These are phyloP conservation scores for Calendula officinalis DNA, from an alignment of 129 eudicot genomes.

Conservation along the genomic window DNA sequence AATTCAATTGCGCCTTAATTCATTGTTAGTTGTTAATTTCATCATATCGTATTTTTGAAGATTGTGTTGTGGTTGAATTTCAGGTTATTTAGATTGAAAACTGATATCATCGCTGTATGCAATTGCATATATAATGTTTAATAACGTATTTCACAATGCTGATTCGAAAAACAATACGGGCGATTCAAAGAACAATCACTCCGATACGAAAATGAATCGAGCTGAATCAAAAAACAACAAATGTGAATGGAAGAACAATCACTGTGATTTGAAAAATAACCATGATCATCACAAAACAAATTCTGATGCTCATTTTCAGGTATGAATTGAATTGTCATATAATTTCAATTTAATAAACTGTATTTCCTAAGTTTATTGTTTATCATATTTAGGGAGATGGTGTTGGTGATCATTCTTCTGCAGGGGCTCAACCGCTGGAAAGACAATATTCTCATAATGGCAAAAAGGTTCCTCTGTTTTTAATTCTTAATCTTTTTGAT, in stretches of 20 bases:
- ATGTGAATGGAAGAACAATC: slow-evolving; percentile 22
- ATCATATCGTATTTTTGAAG: no score
- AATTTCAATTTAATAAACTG: not conserved
- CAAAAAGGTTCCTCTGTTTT: slow-evolving; percentile 15
- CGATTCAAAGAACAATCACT: slow-evolving; percentile 13
- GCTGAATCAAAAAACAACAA: slow-evolving; percentile 22
- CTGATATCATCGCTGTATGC: not conserved
- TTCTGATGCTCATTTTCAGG: slow-evolving; percentile 21
- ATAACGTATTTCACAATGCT: slow-evolving; percentile 5
- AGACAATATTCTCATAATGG: slow-evolving; percentile 35
- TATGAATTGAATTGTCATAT: not conserved
- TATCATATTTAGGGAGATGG: slow-evolving; percentile 24
- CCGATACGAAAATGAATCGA: slow-evolving; percentile 28
- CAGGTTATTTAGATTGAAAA: slow-evolving; percentile 11
- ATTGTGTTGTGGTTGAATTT: slow-evolving; percentile 7
- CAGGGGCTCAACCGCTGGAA: slow-evolving; percentile 6
- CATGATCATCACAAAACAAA: slow-evolving; percentile 26
- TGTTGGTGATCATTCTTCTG: slow-evolving; percentile 28
- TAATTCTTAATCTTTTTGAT: not conserved
- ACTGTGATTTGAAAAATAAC: slow-evolving; percentile 27
- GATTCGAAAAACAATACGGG: slow-evolving; percentile 22
- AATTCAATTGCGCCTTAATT: no score
- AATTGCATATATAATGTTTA: slow-evolving; percentile 17
- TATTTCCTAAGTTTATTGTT: not conserved
- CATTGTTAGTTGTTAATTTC: no score